Conservation (phyloP, 768 basidiomycete genomes). For the Mycena floridula region DNA sequence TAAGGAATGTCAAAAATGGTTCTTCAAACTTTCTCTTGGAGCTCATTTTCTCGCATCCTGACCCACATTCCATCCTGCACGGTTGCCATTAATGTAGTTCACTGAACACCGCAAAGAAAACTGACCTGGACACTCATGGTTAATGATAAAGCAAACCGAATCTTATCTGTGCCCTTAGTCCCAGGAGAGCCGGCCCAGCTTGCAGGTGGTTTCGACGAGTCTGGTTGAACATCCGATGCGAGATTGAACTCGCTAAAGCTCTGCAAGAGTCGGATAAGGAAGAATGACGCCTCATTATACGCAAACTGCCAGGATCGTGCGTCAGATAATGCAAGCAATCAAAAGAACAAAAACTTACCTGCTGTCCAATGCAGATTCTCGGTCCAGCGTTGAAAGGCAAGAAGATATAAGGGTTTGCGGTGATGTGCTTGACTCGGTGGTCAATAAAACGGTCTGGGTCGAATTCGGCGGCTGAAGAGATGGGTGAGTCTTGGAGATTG, state of each 20-base stretch:
- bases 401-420: constrained; percentile 1
- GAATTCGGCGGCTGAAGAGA: constrained; percentile 1
- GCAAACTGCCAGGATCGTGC: constrained; percentile 23
- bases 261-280: constrained; percentile 37
- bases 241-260: constrained; percentile 24
- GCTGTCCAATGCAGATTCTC: constrained; percentile 14
- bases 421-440: background rate
- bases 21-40: no score
- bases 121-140: constrained; percentile 12
- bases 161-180: constrained; percentile 25
- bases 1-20: no score
- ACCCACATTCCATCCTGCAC: constrained; percentile 34
- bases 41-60: constrained; percentile 27
- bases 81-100: background rate
- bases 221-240: constrained; percentile 23
- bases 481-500: background rate
- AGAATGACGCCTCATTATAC: constrained; percentile 40
- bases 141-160: background rate
- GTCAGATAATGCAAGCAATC: background rate
- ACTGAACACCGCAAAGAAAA: constrained; percentile 14
- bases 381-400: constrained; percentile 19
- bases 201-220: constrained; percentile 22
- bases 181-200: constrained; percentile 24
- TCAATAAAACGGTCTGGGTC: constrained; percentile 17
- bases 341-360: constrained; percentile 17